Conservation (phyloP, 2,329 filamentous ascomycete species). For the Penicillium sp. region DNA sequence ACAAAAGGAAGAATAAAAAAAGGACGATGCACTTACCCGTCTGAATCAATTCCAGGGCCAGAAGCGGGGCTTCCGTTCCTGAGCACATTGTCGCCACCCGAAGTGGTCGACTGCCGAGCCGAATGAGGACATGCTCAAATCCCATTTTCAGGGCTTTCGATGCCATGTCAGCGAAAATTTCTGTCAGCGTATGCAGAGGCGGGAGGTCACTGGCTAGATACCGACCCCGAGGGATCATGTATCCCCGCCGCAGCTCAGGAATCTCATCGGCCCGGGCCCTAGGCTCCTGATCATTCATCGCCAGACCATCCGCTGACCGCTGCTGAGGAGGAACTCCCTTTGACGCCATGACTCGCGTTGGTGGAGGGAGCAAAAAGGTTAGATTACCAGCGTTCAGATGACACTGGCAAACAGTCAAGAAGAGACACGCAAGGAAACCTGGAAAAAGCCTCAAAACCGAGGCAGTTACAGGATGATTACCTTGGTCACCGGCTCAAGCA, state of each 20-base stretch:
- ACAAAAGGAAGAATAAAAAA: background rate
- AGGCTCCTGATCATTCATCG: background rate
- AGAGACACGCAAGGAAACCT: background rate
- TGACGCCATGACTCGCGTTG: background rate
- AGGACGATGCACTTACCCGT: constrained; percentile 37
- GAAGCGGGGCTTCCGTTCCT: constrained; percentile 71
- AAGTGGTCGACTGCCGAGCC: constrained; percentile 42
- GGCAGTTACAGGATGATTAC: background rate
- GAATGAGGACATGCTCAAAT: constrained; percentile 47
- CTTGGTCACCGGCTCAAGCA: background rate
- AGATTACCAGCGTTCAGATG: background rate
- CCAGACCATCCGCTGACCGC: background rate
- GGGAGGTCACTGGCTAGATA: constrained; percentile 24
- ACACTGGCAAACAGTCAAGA: background rate
- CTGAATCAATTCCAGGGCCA: constrained; percentile 60
- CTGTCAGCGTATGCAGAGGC: constrained; percentile 26
- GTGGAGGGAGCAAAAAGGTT: background rate
- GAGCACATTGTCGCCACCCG: constrained; percentile 72
- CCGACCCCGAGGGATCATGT: background rate
- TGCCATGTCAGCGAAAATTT: constrained; percentile 32
- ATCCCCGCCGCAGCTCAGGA: constrained; percentile 24
- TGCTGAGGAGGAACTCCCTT: background rate
- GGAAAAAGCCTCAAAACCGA: background rate
- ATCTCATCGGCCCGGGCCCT: constrained; percentile 11
- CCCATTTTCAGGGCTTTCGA: constrained; percentile 21